These are phyloP conservation scores for Leptodontidium sp. DNA, from an alignment of 2,329 filamentous ascomycete species.

Conservation along the genomic window DNA sequence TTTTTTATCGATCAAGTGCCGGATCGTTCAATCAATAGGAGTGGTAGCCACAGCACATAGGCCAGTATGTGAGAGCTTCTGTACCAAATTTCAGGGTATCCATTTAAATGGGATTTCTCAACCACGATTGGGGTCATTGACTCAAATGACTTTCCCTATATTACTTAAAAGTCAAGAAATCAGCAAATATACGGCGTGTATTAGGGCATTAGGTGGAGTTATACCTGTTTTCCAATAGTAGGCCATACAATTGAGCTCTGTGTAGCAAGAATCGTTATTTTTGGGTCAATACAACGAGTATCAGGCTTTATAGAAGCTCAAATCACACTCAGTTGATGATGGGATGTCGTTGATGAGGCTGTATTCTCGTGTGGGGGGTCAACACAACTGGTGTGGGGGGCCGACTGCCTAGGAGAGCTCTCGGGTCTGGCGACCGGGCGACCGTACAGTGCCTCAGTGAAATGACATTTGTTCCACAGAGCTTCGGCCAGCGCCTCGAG, in stretches of 20 bases:
- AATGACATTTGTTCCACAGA: constrained; percentile 6
- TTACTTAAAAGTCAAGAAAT: neutral
- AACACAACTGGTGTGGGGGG: neutral
- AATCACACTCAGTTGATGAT: neutral
- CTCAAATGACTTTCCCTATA: neutral
- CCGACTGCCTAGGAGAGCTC: neutral
- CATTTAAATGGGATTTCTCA: neutral
- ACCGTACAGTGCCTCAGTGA: neutral
- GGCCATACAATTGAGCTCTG: neutral
- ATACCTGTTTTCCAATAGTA: neutral
- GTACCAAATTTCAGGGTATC: no score
- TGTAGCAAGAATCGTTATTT: neutral
- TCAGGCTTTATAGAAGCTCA: neutral
- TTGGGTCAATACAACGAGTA: neutral
- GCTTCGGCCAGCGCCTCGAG: constrained; percentile 10
- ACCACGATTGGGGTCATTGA: neutral
- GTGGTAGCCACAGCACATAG: no score
- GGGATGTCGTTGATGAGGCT: constrained; percentile 19
- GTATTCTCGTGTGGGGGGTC: constrained; percentile 6
- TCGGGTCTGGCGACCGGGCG: neutral
- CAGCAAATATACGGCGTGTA: neutral
- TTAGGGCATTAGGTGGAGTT: neutral
- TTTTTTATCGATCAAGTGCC: no score
- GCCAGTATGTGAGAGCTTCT: no score
- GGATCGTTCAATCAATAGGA: no score